Conservation (phyloP, 73 alveolate genomes). For the Paramecium caudatum region DNA sequence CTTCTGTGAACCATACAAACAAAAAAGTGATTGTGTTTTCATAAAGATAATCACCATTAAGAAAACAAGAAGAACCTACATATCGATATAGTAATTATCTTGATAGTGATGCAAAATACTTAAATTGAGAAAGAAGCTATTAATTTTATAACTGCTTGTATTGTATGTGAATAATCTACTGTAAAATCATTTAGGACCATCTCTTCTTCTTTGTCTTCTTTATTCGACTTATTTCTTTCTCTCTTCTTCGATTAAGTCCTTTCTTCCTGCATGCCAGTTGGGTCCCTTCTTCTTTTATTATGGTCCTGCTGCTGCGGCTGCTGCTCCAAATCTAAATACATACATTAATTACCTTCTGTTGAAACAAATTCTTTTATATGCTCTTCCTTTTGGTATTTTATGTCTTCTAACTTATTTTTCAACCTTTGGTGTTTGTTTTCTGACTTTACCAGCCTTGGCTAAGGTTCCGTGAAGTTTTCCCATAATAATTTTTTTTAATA, state of each 20-base stretch:
- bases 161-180: constrained; percentile 53
- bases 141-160: too few relatives aligned
- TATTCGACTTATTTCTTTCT: constrained; percentile 62
- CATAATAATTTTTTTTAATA: constrained; percentile 56
- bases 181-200: constrained; percentile 44
- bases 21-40: too few relatives aligned
- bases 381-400: constrained; percentile 95
- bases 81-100: too few relatives aligned
- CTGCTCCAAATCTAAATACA: constrained; percentile 12
- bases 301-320: constrained; percentile 35
- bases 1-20: too few relatives aligned
- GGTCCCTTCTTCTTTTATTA: constrained; percentile 74
- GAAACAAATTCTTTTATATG: constrained; percentile 96
- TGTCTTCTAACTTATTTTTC: constrained; percentile 93
- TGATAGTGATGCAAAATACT: too few relatives aligned
- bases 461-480: constrained; percentile 79
- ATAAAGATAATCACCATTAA: too few relatives aligned
- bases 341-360: constrained; percentile 84
- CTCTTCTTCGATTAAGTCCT: constrained; percentile 74
- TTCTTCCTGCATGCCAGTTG: constrained; percentile 79
- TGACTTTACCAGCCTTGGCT: constrained; percentile 80
- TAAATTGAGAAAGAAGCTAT: too few relatives aligned
- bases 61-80: too few relatives aligned
- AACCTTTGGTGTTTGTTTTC: constrained; percentile 80
- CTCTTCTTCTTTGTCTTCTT: constrained; percentile 53